Evolutionary conservation across 2,329 filamentous ascomycete genomes (phyloP), one percentile per base, ranked within the genome.

Genomic region (Ascochyta pisi): DNA sequence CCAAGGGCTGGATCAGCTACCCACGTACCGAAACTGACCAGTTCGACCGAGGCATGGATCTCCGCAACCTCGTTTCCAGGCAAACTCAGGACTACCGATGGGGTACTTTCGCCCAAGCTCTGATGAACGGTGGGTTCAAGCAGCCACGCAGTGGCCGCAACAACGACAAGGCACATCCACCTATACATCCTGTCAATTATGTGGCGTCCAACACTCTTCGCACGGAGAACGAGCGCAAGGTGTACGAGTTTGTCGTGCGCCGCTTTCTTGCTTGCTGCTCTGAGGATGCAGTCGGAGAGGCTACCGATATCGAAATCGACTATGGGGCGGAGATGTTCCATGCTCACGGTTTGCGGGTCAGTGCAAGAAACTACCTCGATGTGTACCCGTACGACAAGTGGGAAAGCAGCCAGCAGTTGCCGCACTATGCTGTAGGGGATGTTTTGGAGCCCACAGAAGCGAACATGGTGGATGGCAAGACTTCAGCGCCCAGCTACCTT

Each of bases 341-440:
- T 63, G 86, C 94, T 0, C 89, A 90, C 54, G 95, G 95, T 0
- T 81, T 99, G 40, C 86, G 89, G 8, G 95, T 99, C 3, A 77
- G 96, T 6, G 90, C 94, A 71, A 85, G 89, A 50, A 99, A 99
- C 67, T 99, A 96, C 67, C 85, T 99, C 3, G 92, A 98, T 47
- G 92, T 99, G 0, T 99, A 96, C 69, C 86, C 92, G 4, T 99
- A 98, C 76, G 94, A 99, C 58, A 96, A 92, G 66, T 99, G 95
- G 95, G 92, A 91, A 42, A 92, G 91, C 73, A 94, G 89, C 58
- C 87, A 89, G 47, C 85, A 92, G 65, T 81, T 99, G 23, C 95
- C 95, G 0, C 83, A 83, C 16, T 97, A 96, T 66, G 85, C 83
- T 0, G 79, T 89, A 39, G 92, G 91, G 2, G 95, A 99, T 75